phyloP scores from a whole-genome alignment of 441 rosid species.

The Omphalea diandra region DNA sequence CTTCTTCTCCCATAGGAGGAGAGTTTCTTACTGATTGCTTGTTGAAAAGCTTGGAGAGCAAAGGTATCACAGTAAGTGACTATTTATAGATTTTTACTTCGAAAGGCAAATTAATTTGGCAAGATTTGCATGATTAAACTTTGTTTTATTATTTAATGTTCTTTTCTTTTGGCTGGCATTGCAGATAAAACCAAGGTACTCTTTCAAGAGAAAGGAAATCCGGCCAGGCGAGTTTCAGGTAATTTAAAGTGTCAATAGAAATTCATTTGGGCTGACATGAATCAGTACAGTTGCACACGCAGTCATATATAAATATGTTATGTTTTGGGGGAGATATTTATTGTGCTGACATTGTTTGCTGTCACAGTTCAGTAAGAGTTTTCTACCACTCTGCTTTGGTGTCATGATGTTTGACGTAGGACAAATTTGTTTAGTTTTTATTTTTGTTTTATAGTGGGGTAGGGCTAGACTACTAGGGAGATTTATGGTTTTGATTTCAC shows the following conservation, averaged over 20 bases:
- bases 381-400: not conserved
- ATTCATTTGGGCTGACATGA: constrained; percentile 2
- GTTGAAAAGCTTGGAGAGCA: constrained; percentile 96
- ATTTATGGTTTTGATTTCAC: not conserved
- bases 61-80: constrained; percentile 70
- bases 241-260: constrained; percentile 15
- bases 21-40: constrained; percentile 94
- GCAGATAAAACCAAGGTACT: constrained; percentile 96
- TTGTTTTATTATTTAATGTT: not conserved
- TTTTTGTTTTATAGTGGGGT: not conserved
- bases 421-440: not conserved
- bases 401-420: not conserved
- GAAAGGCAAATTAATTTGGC: constrained; percentile 19
- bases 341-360: not conserved
- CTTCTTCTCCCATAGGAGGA: constrained; percentile 87
- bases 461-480: not conserved
- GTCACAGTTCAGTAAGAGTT: not conserved
- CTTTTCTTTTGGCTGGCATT: constrained; percentile 16
- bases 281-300: not conserved
- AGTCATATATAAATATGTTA: not conserved
- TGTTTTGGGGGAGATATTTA: not conserved
- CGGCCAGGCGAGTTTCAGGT: constrained; percentile 97
- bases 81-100: constrained; percentile 5
- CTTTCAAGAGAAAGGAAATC: constrained; percentile 94
- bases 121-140: constrained; percentile 6